phyloP scores from a whole-genome alignment of 495 filamentous ascomycete species.

The Podospora pseudopauciseta region DNA sequence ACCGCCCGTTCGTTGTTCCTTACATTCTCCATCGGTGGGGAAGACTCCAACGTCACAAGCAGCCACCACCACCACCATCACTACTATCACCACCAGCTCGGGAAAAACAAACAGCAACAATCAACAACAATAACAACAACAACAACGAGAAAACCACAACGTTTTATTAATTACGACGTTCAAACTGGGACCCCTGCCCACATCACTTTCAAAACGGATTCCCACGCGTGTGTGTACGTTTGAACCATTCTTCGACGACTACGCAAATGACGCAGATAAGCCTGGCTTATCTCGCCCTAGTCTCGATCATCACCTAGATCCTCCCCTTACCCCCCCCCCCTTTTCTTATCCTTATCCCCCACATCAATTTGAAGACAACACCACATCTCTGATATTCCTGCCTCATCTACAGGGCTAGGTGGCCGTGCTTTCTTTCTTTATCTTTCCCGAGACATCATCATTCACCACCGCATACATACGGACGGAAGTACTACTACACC shows the following conservation, averaged over 20 bases:
- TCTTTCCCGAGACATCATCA: background rate
- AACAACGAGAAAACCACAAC: background rate
- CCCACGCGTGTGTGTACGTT: conserved; percentile 10
- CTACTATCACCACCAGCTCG: background rate
- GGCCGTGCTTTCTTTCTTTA: background rate
- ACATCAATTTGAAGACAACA: conserved; percentile 7
- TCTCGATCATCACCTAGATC: conserved; percentile 48
- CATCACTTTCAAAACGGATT: no score
- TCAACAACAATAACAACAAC: no score
- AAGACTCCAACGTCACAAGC: background rate
- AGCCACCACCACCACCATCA: no score
- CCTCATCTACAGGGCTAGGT: conserved; percentile 16
- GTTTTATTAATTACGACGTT: conserved; percentile 1
- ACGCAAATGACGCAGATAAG: conserved; percentile 51
- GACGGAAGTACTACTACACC: background rate
- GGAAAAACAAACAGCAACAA: background rate
- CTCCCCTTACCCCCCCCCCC: conserved; percentile 19
- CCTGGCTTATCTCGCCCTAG: conserved; percentile 51
- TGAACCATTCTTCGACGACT: conserved; percentile 8
- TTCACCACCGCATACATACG: no score
- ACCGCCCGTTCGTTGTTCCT: background rate
- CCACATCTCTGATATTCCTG: conserved; percentile 13
- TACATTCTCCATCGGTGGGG: background rate
- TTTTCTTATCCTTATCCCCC: no score
- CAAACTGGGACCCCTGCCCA: background rate